phyloP scores from a whole-genome alignment of 208 protist genomes.

The Acanthamoeba rhysodes region DNA sequence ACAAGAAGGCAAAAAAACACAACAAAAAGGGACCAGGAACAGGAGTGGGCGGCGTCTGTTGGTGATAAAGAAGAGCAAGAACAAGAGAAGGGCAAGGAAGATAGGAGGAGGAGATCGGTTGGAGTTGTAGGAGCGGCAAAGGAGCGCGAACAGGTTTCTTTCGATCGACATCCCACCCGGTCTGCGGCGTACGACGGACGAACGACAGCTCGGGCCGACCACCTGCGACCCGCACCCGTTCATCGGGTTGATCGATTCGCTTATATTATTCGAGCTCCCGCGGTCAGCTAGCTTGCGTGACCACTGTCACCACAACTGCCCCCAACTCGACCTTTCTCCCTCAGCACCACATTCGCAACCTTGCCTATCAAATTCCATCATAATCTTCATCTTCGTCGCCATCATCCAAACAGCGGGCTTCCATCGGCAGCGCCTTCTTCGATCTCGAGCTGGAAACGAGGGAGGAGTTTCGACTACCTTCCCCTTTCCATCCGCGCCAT shows the following conservation, averaged over 20 bases:
- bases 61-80: not conserved
- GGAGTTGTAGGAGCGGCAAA: not conserved
- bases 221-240: not conserved
- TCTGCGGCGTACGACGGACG: not conserved
- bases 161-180: no score
- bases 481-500: not conserved
- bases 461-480: not conserved
- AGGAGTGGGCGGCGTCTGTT: not conserved
- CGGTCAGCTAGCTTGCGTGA: not conserved
- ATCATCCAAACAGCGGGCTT: not conserved
- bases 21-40: not conserved
- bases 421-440: not conserved
- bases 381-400: not conserved
- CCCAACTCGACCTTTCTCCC: not conserved
- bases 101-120: no score
- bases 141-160: not conserved
- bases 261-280: not conserved
- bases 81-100: not conserved
- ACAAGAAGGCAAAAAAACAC: not conserved
- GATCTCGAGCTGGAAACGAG: conserved; percentile 11
- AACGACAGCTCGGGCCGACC: not conserved
- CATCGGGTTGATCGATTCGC: not conserved
- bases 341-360: not conserved
- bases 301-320: not conserved
- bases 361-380: not conserved